These are phyloP conservation scores for Vickermania ingenoplastis DNA, from an alignment of 208 protist genomes.

Conservation along the genomic window DNA sequence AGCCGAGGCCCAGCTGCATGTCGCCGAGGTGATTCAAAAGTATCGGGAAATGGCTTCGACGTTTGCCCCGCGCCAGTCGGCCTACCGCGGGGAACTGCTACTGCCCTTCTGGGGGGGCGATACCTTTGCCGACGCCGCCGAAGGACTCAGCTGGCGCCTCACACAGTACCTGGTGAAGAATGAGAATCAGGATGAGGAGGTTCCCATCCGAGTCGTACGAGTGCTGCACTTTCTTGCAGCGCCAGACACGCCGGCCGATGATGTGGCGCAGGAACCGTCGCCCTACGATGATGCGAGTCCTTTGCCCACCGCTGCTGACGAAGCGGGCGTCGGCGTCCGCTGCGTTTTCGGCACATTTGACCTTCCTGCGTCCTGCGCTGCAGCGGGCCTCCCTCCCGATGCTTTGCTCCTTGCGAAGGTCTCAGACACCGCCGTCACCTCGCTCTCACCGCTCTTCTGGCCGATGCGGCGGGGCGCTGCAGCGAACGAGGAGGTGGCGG, in stretches of 20 bases:
- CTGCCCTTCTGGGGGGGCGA: slow-evolving; percentile 24
- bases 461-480: background rate
- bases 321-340: background rate
- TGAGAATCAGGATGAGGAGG: slow-evolving; percentile 3
- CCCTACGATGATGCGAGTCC: background rate
- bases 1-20: too few species aligned
- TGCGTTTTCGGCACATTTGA: background rate
- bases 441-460: background rate
- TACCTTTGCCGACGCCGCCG: slow-evolving; percentile 18
- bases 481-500: background rate
- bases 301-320: background rate
- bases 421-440: background rate
- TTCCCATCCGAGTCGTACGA: background rate
- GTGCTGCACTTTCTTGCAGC: background rate
- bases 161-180: slow-evolving; percentile 36
- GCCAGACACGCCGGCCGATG: too few species aligned
- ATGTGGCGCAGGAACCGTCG: too few species aligned
- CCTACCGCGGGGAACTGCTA: slow-evolving; percentile 25
- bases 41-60: too few species aligned
- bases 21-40: too few species aligned
- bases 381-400: too few species aligned
- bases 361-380: background rate
- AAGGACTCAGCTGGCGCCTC: slow-evolving; percentile 24
- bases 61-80: too few species aligned
- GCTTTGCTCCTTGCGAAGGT: background rate